Evolutionary conservation across 306 rosid genomes (phyloP).

Genomic region (Argentina anserina): DNA sequence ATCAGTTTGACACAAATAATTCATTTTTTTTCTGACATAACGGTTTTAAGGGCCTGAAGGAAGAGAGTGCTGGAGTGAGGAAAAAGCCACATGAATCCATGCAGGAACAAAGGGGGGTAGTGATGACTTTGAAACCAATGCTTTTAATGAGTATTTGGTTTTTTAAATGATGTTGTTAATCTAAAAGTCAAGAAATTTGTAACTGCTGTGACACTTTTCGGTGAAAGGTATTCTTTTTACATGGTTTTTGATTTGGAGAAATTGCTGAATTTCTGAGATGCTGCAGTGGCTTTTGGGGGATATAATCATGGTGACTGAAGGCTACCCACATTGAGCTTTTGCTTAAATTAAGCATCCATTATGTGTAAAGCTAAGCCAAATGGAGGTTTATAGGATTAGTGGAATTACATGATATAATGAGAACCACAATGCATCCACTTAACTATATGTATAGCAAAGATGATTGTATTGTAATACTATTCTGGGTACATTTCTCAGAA

Average conservation of each 20-base stretch:
- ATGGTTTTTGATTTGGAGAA: conserved; percentile 32
- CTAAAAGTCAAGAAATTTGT: conserved; percentile 61
- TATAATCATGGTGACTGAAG: conserved; percentile 65
- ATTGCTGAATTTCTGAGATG: conserved; percentile 56
- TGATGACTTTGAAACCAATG: conserved; percentile 36
- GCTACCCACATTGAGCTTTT: conserved; percentile 38
- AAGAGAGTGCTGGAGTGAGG: conserved; percentile 34
- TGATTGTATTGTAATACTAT: neutral
- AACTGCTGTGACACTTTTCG: conserved; percentile 76
- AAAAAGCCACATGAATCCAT: conserved; percentile 59
- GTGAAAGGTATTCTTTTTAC: conserved; percentile 58
- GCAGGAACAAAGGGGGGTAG: conserved; percentile 41
- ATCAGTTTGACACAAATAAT: conserved; percentile 3
- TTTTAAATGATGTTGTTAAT: conserved; percentile 37
- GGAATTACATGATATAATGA: conserved; percentile 46
- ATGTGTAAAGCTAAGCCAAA: conserved; percentile 58
- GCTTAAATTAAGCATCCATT: conserved; percentile 39
- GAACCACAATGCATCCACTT: conserved; percentile 31
- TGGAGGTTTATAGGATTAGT: conserved; percentile 39
- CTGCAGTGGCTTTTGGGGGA: conserved; percentile 67
- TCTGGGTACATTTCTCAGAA: neutral
- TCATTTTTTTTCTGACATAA: conserved; percentile 26
- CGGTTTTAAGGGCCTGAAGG: conserved; percentile 31
- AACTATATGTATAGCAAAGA: neutral
- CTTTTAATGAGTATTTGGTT: conserved; percentile 45